phyloP scores from a whole-genome alignment of 805 yeast genomes.

The Yamadazyma sp. region DNA sequence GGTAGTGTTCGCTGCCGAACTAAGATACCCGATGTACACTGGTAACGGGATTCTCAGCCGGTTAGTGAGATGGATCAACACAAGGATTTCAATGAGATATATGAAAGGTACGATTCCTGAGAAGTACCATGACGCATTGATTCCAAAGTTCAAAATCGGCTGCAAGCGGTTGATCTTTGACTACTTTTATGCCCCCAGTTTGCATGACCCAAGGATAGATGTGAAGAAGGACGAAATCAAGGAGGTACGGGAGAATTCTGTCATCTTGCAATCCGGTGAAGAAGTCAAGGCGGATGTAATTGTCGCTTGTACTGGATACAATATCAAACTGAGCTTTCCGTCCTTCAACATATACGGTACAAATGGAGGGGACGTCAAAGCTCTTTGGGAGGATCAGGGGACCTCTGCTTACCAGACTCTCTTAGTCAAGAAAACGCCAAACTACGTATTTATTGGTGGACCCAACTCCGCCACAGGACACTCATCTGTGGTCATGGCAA shows the following conservation, averaged over 20 bases:
- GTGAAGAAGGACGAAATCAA: conserved; percentile 23
- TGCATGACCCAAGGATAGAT: conserved; percentile 31
- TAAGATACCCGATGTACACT: conserved; percentile 35
- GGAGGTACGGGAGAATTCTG: conserved; percentile 28
- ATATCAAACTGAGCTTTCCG: conserved; percentile 20
- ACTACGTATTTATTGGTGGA: conserved; percentile 36
- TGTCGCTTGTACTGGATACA: conserved; percentile 45
- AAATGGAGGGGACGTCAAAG: conserved; percentile 21
- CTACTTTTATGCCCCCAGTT: conserved; percentile 33
- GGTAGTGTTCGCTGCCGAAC: conserved; percentile 30
- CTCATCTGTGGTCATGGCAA: conserved; percentile 39
- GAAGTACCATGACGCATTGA: conserved; percentile 30
- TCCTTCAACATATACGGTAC: conserved; percentile 26
- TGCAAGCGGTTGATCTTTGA: conserved; percentile 43
- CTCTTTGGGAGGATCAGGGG: conserved; percentile 32
- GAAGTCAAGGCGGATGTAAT: conserved; percentile 36
- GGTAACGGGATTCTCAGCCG: conserved; percentile 29
- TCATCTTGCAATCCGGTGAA: conserved; percentile 29
- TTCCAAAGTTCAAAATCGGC: conserved; percentile 42
- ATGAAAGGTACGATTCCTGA: conserved; percentile 31
- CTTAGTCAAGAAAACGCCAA: conserved; percentile 34
- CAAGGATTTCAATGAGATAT: conserved; percentile 21
- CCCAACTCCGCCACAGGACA: conserved; percentile 46
- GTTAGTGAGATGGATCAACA: conserved; percentile 25
- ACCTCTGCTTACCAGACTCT: conserved; percentile 36